Evolutionary conservation across 805 yeast genomes (phyloP), one percentile per base, ranked within the genome.

Genomic region (Saccharomycopsis fibuligera): DNA sequence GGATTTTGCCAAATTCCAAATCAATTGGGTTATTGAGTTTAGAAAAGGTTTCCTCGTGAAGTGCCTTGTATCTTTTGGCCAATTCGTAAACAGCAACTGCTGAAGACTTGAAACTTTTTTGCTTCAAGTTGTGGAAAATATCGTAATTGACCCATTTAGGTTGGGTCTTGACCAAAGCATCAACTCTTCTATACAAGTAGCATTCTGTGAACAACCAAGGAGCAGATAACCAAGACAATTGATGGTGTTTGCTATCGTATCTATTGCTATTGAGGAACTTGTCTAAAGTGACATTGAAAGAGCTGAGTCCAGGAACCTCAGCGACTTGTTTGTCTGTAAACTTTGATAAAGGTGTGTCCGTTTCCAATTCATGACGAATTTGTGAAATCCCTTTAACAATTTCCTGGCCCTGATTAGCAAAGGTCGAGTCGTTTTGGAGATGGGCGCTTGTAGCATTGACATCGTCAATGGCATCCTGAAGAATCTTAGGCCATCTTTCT

Each of bases 151-250:
- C n/a, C 38, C 41, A 31, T 38, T 61, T 58, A 3, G 70, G 50
- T 37, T 64, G 67, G 2, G 59, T 57, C 40, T 67, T 64, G 58
- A 82, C 70, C 33, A 63, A 60, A 1, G 60, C 57, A 59, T 83
- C 76, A 48, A 86, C 66, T 52, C 71, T 63, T 51, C 96, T 79
- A 67, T 93, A 93, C 50, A 93, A 62, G 60, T 83, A 82, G 63
- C 96, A 83, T 64, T 95, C 99, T 37, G 84, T 69, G 60, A 74
- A 83, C 47, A 93, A 68, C 99, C 99, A 93, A 17, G 96, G 96
- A 1, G 91, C 95, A 6, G 82, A 72, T 41, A 70, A 67, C 97
- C 97, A 93, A 14, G 85, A 77, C 45, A 73, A 59, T 8, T 54
- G 30, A 19, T 56, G 35, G 31, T 24, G 21, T n/a, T n/a, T n/a